Evolutionary conservation across 495 filamentous ascomycete genomes (phyloP).

Genomic region (Neurospora tetrasperma): DNA sequence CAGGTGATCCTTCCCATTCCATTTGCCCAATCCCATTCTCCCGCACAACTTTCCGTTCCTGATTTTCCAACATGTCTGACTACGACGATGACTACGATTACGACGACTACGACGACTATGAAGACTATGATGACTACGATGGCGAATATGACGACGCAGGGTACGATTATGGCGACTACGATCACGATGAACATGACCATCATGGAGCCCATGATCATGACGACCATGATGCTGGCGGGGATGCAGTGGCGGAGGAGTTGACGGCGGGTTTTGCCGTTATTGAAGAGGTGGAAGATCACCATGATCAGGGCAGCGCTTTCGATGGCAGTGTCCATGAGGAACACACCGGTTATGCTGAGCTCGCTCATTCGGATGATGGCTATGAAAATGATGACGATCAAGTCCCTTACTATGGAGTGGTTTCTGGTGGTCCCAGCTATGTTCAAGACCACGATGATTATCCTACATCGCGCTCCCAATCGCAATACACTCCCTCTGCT

Average conservation of each 20-base stretch:
- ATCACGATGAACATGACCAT: neutral
- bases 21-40: neutral
- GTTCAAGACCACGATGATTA: neutral
- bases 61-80: neutral
- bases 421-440: neutral
- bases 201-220: neutral
- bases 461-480: neutral
- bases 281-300: neutral
- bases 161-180: neutral
- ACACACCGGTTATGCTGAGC: neutral
- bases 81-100: neutral
- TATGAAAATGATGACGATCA: neutral
- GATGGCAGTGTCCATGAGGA: neutral
- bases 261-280: neutral
- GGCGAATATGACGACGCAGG: neutral
- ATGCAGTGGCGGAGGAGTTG: neutral
- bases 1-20: neutral
- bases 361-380: neutral
- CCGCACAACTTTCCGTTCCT: neutral
- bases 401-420: neutral
- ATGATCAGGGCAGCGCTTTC: neutral
- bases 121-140: neutral
- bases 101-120: neutral
- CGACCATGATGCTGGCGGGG: neutral
- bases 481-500: neutral